Base-by-base conservation (phyloP, 768 basidiomycete species). In the Leccinum truebloodii region DNA sequence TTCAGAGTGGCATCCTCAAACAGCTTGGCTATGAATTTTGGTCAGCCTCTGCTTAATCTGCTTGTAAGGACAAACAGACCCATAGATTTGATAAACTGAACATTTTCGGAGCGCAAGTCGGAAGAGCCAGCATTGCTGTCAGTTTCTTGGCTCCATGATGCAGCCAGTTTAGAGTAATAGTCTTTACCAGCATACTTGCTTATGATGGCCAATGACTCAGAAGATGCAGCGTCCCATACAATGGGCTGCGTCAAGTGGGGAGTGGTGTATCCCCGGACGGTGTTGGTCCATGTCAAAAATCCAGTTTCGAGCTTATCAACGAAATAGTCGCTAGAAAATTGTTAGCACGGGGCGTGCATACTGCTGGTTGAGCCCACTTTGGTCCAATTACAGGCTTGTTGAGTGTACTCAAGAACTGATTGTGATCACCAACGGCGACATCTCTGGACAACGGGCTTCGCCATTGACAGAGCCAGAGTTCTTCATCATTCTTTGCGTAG, bases 71-170 rank as follows among this genome's bases (percentile, higher is more conserved):
- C 24, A 73, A 67, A 63, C 61, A 37, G 9, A 84, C 83, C 81
- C 4, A 84, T 69, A 6, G 80, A 77, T 65, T 83, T 84, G 59
- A 83, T 74, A 65, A 81, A 81, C 7, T 71, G 57, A 34, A 81
- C 73, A 59, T 84, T 81, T 56, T 84, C 83, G 5, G 78, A 69
- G 57, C 90, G 81, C 44, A 91, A 67, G 54, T 90, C 87, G 6
- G 86, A 76, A 50, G 73, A 73, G 12, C 78, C 75, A 28, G 79
- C 71, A 54, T 75, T 80, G 71, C 82, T 85, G 58, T 80, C 82
- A 26, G 90, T 89, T 73, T 96, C 94, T 75, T 95, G 92, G 32
- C 87, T 81, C 86, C 92, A 94, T 10, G 92, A 79, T 12, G 76
- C 71, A 24, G 83, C 78, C 18, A 95, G 73, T 62, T 84, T 81